A percentile compares a stretch with the other conserved stretches of the same genome.
phyloP scores from a whole-genome alignment of 179 eudicot genomes.

The Vitellaria paradoxa region DNA sequence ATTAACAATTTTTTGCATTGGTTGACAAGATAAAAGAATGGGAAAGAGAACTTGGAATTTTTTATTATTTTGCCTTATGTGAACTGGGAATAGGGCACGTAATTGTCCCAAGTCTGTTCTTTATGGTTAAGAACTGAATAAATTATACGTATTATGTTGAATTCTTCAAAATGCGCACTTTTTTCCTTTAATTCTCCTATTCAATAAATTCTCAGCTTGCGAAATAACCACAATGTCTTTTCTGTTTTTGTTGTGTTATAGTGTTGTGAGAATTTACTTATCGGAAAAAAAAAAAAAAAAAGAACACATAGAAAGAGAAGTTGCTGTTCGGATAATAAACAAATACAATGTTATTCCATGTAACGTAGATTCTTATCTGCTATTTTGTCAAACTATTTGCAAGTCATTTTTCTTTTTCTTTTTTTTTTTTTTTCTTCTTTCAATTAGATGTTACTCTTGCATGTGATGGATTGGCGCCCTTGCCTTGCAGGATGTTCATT shows the following conservation, averaged over 20 bases:
- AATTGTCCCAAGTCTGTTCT: background rate
- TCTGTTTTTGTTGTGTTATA: background rate
- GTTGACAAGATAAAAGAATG: background rate
- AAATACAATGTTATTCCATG: background rate
- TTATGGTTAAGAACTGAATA: background rate
- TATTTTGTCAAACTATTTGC: background rate
- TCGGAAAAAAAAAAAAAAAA: too few relatives aligned
- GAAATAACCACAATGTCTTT: background rate
- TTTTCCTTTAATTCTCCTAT: background rate
- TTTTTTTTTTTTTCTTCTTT: background rate
- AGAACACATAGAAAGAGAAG: too few relatives aligned
- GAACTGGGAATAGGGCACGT: background rate
- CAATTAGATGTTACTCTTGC: background rate
- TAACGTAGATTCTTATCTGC: too few relatives aligned
- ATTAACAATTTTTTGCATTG: background rate
- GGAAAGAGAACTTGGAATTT: too few relatives aligned
- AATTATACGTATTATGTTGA: background rate
- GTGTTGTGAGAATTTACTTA: too few relatives aligned
- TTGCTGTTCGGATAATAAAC: too few relatives aligned
- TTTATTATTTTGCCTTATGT: background rate
- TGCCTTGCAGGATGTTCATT: constrained; percentile 72
- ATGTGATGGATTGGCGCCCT: background rate
- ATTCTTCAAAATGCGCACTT: background rate
- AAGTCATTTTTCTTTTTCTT: background rate
- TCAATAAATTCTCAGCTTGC: background rate